Percentiles rank a stretch among this genome's conserved stretches.
Evolutionary conservation across 2,329 filamentous ascomycete genomes (phyloP).

Genomic region (Orbilia ellipsospora): DNA sequence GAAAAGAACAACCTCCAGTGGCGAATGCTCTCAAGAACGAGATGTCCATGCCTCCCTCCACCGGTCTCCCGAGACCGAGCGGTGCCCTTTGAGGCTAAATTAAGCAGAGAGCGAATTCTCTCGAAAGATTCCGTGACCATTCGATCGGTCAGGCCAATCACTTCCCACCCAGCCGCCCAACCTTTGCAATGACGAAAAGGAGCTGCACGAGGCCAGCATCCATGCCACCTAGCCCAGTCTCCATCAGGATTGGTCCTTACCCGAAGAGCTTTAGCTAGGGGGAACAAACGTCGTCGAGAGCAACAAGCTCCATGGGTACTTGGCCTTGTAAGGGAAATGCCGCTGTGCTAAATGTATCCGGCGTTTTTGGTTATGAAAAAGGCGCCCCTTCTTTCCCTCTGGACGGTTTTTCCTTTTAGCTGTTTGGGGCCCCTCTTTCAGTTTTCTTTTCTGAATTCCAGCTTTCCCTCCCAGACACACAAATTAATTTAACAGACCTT

Average conservation of each 20-base stretch:
- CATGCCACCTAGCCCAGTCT: slow-evolving; percentile 41
- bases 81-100: slow-evolving; percentile 48
- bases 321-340: slow-evolving; percentile 22
- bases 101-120: slow-evolving; percentile 21
- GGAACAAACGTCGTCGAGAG: slow-evolving; percentile 36
- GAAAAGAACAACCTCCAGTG: slow-evolving; percentile 14
- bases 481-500: slow-evolving; percentile 24
- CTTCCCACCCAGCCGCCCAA: slow-evolving; percentile 46
- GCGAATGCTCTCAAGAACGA: slow-evolving; percentile 20
- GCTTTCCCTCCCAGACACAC: slow-evolving; percentile 45
- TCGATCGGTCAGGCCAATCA: slow-evolving; percentile 48
- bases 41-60: slow-evolving; percentile 8
- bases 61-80: slow-evolving; percentile 31
- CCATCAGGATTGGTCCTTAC: slow-evolving; percentile 46
- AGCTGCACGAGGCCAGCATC: slow-evolving; percentile 49
- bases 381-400: slow-evolving; percentile 23
- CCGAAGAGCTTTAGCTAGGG: slow-evolving; percentile 42
- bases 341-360: slow-evolving; percentile 42
- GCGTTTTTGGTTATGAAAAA: slow-evolving; percentile 11
- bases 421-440: slow-evolving; percentile 49
- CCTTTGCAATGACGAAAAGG: slow-evolving; percentile 44
- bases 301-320: slow-evolving; percentile 29
- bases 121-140: slow-evolving; percentile 48
- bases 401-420: slow-evolving; percentile 48
- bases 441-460: slow-evolving; percentile 49